Evolutionary conservation across 352 stramenopile species (phyloP).

Genomic region (Peronosclerospora sorghi): DNA sequence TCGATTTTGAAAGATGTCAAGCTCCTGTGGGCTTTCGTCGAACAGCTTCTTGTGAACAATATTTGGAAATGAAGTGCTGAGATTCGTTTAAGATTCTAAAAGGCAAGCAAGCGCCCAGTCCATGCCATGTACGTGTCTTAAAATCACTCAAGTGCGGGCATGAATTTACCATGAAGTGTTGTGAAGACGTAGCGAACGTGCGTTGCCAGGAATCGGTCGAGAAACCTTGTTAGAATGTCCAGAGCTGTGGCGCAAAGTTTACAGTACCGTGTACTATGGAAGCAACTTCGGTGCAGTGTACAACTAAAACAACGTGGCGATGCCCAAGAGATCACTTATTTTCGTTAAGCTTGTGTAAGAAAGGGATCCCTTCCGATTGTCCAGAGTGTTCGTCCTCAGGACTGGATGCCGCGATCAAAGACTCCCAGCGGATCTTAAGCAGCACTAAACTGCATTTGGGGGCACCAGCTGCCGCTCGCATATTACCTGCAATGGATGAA

Average conservation of each 20-base stretch:
- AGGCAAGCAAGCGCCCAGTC: constrained; percentile 1
- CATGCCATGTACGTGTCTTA: constrained; percentile 17
- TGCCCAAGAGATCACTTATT: constrained; percentile 32
- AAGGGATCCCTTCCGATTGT: constrained; percentile 37
- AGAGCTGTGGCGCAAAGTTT: constrained; percentile 25
- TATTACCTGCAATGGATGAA: constrained; percentile 10
- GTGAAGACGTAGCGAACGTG: constrained; percentile 17
- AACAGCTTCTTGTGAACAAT: constrained; percentile 37
- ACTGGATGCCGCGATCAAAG: constrained; percentile 23
- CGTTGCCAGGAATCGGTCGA: constrained; percentile 27
- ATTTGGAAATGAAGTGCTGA: constrained; percentile 41
- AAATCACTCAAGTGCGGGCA: constrained; percentile 37
- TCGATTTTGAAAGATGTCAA: constrained; percentile 28
- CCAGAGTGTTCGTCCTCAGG: constrained; percentile 28
- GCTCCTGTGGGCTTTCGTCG: constrained; percentile 28
- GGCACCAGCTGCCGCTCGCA: constrained; percentile 2
- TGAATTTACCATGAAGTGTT: constrained; percentile 28
- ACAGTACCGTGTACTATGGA: constrained; percentile 11
- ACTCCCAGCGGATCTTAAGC: constrained; percentile 7
- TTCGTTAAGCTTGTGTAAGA: constrained; percentile 31
- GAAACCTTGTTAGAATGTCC: constrained; percentile 54
- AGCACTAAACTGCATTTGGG: constrained; percentile 8
- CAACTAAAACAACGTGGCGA: constrained; percentile 24
- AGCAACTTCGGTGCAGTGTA: constrained; percentile 25
- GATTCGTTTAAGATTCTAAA: constrained; percentile 33